Percentiles rank a stretch among this genome's conserved stretches.
phyloP scores from a whole-genome alignment of 2,329 filamentous ascomycete genomes.

The Chaetomiaceae sp. region DNA sequence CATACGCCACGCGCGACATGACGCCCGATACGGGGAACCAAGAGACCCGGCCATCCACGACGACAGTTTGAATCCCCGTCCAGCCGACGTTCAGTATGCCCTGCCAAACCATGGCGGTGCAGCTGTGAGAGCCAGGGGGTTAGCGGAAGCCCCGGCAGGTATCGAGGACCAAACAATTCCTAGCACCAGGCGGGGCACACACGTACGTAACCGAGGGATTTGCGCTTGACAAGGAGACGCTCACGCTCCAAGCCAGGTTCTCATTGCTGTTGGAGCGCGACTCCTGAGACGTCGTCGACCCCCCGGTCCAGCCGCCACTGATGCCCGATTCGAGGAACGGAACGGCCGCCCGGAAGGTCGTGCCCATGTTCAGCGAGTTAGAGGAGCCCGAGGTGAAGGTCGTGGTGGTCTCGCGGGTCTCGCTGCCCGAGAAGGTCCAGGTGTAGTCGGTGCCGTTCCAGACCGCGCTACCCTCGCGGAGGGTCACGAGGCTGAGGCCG shows the following conservation, averaged over 20 bases:
- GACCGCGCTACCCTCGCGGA: conserved; percentile 1
- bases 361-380: neutral
- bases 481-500: conserved; percentile 2
- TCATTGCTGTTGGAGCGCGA: neutral
- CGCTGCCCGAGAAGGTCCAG: conserved; percentile 2
- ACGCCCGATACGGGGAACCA: neutral
- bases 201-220: neutral
- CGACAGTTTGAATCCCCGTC: conserved; percentile 4
- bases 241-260: neutral
- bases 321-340: neutral
- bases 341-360: neutral
- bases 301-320: neutral
- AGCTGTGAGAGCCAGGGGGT: neutral
- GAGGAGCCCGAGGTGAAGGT: neutral
- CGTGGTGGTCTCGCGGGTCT: neutral
- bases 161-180: too few relatives aligned
- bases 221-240: neutral
- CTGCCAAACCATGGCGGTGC: conserved; percentile 6
- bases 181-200: too few relatives aligned
- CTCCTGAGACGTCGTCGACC: neutral
- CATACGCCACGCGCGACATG: neutral
- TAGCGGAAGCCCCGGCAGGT: too few relatives aligned
- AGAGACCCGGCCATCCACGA: neutral
- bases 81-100: conserved; percentile 1
- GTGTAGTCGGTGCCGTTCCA: conserved; percentile 7